phyloP scores from a whole-genome alignment of 805 yeast genomes.

The Candida schatavii region DNA sequence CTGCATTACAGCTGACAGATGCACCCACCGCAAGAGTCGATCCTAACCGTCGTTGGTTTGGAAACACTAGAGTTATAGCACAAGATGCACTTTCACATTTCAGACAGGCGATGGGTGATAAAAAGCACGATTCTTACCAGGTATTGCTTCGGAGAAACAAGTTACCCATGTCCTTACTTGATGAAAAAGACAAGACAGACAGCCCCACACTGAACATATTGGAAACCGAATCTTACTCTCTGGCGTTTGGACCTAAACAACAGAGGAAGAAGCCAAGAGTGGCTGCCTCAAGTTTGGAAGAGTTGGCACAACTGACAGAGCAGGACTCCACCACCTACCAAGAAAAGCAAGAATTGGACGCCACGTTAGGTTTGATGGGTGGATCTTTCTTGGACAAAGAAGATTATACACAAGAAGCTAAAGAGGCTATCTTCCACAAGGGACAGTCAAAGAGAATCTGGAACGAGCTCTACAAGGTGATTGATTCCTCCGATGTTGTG shows the following conservation, averaged over 20 bases:
- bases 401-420: constrained; percentile 86
- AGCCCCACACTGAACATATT: constrained; percentile 77
- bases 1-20: constrained; percentile 82
- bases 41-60: constrained; percentile 97
- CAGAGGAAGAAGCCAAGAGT: constrained; percentile 89
- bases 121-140: constrained; percentile 77
- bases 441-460: constrained; percentile 98
- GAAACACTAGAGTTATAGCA: constrained; percentile 94
- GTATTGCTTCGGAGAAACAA: constrained; percentile 85
- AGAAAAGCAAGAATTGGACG: constrained; percentile 72
- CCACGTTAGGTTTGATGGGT: constrained; percentile 81
- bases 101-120: constrained; percentile 89
- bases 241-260: constrained; percentile 91
- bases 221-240: constrained; percentile 81
- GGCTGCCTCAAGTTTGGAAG: constrained; percentile 75
- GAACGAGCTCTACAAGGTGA: constrained; percentile 96
- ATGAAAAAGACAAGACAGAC: constrained; percentile 76
- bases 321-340: constrained; percentile 57
- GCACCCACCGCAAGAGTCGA: constrained; percentile 90
- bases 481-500: constrained; percentile 96
- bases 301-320: constrained; percentile 59
- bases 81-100: constrained; percentile 95
- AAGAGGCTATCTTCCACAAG: constrained; percentile 91
- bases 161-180: constrained; percentile 91
- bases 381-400: constrained; percentile 57